Base-by-base conservation (phyloP, 139 green algal species). In the Coelastrella sp. region DNA sequence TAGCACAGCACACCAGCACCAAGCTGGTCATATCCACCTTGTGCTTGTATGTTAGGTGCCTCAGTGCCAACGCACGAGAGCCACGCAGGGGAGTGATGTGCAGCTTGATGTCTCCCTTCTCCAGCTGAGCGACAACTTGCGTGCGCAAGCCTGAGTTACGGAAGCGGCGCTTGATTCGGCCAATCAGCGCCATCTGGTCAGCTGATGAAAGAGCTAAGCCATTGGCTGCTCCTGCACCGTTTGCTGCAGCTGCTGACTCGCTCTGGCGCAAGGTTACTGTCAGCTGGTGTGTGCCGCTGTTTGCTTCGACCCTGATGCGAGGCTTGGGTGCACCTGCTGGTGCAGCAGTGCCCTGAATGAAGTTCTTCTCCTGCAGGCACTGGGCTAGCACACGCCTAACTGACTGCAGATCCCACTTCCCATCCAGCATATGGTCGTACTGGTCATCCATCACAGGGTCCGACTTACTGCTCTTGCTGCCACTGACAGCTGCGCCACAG, bases 71-170 rank as follows among this genome's bases (percentile, higher is more conserved):
- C 3, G 97, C 85, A 14, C 97, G 94, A 57, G 73, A 94, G 83
- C 92, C 95, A 54, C 97, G 94, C 87, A 98, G 88, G 32, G 97
- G 97, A 5, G 96, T 98, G 89, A 98, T 92, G 92, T 99, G 97
- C 89, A 98, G 90, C 68, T 91, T 87, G 61, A 92, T 75, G 13
- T 73, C 59, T 3, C 64, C 80, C 10, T 87, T 87, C 76, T 94
- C 93, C 80, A 96, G 90, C 85, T 94, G 88, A 56, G 17, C 65
- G 19, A 54, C 11, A 23, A 93, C 60, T 81, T 94, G 90, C 5
- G 90, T 86, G 58, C 91, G 92, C 59, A 96, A 32, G n/a, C 94
- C 94, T 58, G 85, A 92, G 64, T 89, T 78, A 22, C 94, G 86
- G 64, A 95, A 90, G 80, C 91, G 91, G 19, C 86, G 78, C 71